Evolutionary conservation across 1,139 yeast genomes (phyloP).

Genomic region (Geotrichum fermentans): DNA sequence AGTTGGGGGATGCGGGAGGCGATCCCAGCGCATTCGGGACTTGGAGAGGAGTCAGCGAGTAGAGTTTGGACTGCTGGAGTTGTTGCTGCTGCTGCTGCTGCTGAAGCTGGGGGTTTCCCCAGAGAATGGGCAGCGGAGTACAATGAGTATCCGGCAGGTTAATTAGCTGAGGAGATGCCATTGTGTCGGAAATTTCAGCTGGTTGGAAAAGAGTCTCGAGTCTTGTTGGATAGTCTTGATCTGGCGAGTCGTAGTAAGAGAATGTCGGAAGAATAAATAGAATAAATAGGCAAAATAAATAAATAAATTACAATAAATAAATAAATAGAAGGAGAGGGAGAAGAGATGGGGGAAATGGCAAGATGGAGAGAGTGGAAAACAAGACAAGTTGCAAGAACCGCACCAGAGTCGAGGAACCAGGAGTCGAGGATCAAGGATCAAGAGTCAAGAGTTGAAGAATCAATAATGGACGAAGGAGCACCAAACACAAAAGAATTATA

Average conservation of each 20-base stretch:
- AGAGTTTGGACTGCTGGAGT: no score
- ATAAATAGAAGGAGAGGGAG: no score
- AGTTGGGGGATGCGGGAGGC: constrained; percentile 10
- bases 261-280: not conserved
- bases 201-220: not conserved
- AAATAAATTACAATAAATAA: no score
- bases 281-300: no score
- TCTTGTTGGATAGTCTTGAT: not conserved
- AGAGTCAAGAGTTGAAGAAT: not conserved
- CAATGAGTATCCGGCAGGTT: constrained; percentile 25
- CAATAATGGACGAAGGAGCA: not conserved
- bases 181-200: constrained; percentile 3
- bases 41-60: no score
- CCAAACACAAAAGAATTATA: not conserved
- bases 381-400: no score
- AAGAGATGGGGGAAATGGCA: no score
- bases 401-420: no score
- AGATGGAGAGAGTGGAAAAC: no score
- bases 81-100: constrained; percentile 8
- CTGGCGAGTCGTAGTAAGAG: no score
- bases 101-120: constrained; percentile 22
- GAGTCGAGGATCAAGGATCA: no score
- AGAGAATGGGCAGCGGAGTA: constrained; percentile 29
- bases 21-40: constrained; percentile 11
- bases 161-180: constrained; percentile 20